A percentile compares a stretch with the other conserved stretches of the same genome.
Conservation (phyloP, 768 basidiomycete species). For the Tulasnella sp. region DNA sequence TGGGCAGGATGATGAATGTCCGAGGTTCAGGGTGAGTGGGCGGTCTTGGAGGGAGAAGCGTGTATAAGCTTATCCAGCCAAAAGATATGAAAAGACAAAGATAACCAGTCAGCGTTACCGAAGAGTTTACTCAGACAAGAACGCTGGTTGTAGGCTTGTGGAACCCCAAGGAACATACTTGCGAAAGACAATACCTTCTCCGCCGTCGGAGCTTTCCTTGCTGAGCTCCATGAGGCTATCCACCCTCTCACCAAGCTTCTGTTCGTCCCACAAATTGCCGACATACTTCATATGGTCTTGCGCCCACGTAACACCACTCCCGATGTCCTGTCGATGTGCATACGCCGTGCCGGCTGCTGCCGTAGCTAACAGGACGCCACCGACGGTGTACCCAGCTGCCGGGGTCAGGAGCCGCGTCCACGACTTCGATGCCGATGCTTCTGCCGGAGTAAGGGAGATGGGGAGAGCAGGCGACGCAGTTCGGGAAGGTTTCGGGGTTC, state of each 20-base stretch:
- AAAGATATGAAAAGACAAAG: conserved; percentile 9
- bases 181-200: conserved; percentile 51
- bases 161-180: conserved; percentile 29
- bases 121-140: no score
- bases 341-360: conserved; percentile 80
- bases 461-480: neutral
- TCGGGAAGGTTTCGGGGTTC: neutral
- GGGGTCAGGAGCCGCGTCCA: conserved; percentile 16
- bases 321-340: conserved; percentile 65
- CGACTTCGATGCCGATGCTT: neutral
- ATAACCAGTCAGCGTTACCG: neutral
- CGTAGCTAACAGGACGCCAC: conserved; percentile 65
- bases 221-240: conserved; percentile 51
- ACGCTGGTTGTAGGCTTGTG: neutral
- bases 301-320: conserved; percentile 58
- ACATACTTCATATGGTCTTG: conserved; percentile 87
- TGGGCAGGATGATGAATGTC: conserved; percentile 72
- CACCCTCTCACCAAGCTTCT: conserved; percentile 47
- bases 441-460: neutral
- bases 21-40: conserved; percentile 44
- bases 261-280: conserved; percentile 73
- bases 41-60: conserved; percentile 57
- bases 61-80: conserved; percentile 54
- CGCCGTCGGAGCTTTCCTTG: conserved; percentile 29
- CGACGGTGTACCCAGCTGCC: conserved; percentile 44